Evolutionary conservation across 345 rosid species (phyloP).

Genomic region (Citrus sp.): DNA sequence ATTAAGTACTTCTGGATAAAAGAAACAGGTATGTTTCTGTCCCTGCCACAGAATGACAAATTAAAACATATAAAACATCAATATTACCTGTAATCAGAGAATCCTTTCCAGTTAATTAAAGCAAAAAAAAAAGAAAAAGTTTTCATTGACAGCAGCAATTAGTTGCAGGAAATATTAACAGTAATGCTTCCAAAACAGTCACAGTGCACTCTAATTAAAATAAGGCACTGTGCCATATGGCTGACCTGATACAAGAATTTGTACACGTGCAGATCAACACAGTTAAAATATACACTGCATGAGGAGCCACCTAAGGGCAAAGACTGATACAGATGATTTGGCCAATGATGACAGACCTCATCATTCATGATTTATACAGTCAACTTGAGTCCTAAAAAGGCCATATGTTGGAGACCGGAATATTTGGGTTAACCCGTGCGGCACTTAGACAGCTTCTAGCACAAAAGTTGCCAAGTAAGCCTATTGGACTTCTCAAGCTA

Average conservation of each 20-base stretch:
- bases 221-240: neutral
- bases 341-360: neutral
- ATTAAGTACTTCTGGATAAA: conserved; percentile 78
- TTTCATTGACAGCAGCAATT: neutral
- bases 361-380: neutral
- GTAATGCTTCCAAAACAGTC: neutral
- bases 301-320: neutral
- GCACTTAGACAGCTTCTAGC: too few species aligned
- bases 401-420: neutral
- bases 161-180: neutral
- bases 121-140: neutral
- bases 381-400: neutral
- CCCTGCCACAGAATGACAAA: conserved; percentile 44
- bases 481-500: too few species aligned
- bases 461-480: too few species aligned
- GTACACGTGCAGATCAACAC: neutral
- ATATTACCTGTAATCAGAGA: conserved; percentile 1
- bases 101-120: neutral
- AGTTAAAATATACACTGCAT: neutral
- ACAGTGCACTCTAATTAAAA: neutral
- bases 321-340: neutral
- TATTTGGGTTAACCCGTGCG: neutral
- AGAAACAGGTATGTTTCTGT: conserved; percentile 70
- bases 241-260: neutral
- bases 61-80: neutral